Evolutionary conservation across 139 green algal genomes (phyloP), one percentile per base, ranked within the genome.

Genomic region (Chlamydomonas sphaeroides): DNA sequence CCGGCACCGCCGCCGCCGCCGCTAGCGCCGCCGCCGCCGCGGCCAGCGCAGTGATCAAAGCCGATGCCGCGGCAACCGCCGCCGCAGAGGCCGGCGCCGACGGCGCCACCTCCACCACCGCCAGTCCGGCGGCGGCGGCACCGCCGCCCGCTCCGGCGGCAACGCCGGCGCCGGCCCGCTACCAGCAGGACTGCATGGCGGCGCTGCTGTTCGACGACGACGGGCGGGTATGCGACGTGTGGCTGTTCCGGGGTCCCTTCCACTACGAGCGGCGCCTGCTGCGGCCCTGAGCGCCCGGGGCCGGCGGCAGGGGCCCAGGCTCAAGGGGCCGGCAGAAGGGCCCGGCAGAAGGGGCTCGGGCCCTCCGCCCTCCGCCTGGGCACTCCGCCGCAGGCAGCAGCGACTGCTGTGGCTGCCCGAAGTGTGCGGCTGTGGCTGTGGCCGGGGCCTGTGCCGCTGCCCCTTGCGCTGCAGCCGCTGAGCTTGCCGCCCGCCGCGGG

Each of bases 131-230:
- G 3, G 53, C 7, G 33, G 35, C 14, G 36, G 23, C 51, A n/a
- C n/a, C 45, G 75, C 42, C 1, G 61, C 61, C 25, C 28, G 25
- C 30, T 41, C 61, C 42, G 41, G 20, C 32, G 39, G 30, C 57
- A 41, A 18, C 73, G n/a, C 25, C 32, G 39, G 30, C 57, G 59
- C 30, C 73, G n/a, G 53, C n/a, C 61, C 59, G 61, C 36, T 82
- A 82, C 75, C 32, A 72, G 14, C 75, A 82, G 77, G 77, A 84
- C 17, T 76, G 65, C 65, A 76, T 84, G 77, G 77, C 77, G n/a
- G 77, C 77, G 35, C 77, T 84, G 45, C 35, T 84, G 25, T 84
- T 76, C 36, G 30, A 66, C 4, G 77, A 84, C 10, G 77, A 74
- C 26, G 77, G 77, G 28, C 49, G 41, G 0, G 65, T 84, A 25